Evolutionary conservation across 768 basidiomycete genomes (phyloP).

Genomic region (Naganishia randhawae): DNA sequence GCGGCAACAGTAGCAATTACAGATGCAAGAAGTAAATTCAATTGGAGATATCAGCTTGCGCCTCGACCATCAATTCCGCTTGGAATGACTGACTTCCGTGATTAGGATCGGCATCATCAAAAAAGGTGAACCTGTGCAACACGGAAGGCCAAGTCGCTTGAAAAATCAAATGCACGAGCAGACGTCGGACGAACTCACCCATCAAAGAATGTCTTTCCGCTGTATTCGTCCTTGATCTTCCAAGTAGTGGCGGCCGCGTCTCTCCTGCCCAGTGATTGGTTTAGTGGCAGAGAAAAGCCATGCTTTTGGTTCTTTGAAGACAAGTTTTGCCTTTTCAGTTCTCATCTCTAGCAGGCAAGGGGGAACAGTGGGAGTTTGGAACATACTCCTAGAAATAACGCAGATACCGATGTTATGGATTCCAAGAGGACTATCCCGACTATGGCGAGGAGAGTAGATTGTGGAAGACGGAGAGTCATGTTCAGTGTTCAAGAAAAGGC

Average conservation of each 20-base stretch:
- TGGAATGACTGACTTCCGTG: constrained; percentile 40
- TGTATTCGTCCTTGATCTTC: constrained; percentile 36
- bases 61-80: neutral
- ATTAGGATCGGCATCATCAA: constrained; percentile 38
- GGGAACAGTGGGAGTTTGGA: neutral
- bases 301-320: too few species aligned
- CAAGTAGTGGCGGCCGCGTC: neutral
- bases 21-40: too few species aligned
- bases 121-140: constrained; percentile 41
- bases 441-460: neutral
- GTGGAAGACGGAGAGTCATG: neutral
- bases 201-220: constrained; percentile 42
- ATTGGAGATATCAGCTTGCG: neutral
- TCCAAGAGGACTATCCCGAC: neutral
- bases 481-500: neutral
- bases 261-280: too few species aligned
- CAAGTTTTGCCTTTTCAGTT: neutral
- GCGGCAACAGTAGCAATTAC: neutral
- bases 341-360: neutral
- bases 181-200: constrained; percentile 16
- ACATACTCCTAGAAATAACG: neutral
- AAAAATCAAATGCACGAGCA: neutral
- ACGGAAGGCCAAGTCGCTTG: too few species aligned
- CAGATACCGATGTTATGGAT: neutral
- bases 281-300: too few species aligned